Base-by-base conservation (phyloP, 139 green algal genomes). In the Asterochloris sp. region DNA sequence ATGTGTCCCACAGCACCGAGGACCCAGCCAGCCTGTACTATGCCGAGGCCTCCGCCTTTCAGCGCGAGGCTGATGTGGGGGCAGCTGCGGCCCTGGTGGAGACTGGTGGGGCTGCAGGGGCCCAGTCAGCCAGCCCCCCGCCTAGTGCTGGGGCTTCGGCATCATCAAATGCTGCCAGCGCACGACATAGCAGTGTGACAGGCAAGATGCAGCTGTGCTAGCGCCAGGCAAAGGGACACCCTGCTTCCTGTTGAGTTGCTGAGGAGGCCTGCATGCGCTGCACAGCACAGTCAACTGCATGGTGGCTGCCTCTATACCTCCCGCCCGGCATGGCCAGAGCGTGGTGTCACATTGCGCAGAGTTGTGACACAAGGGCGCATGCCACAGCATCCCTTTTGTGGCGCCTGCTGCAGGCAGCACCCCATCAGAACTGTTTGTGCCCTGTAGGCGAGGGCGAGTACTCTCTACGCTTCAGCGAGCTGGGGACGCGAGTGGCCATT, bases 1-100 rank as follows among this genome's bases (percentile, higher is more conserved):
- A 92, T 85, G 92, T 94, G 13, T 89, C 81, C 68, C 89, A 88
- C 15, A 76, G 92, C 4, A 76, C 81, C 47, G 88, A 92, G 62
- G 62, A 74, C 15, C 87, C 93, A 8, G 94, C 96, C 0, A 95
- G 93, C 13, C 90, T 99, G 61, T 99, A 99, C 90, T 98, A 96
- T 78, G 95, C 81, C 17, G 93, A 95, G 84, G 92, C 93, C 78
- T 88, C 75, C 64, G 17, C 63, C 16, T 92, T 91, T 66, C 60
- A 83, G 60, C 63, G 73, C 19, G 62, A 66, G n/a, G 26, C 54
- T 21, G 54, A 84, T 54, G 69, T 26, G 24, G 27, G 23, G 14
- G 27, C 16, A 27, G 77, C 77, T 62, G 61, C 28, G 26, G 61
- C 62, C 62, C 61, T 74, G 61, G 61, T 64, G 27, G 77, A 63